Percentiles rank a stretch among this genome's conserved stretches.
Conservation (phyloP, 768 basidiomycete genomes). For the Clathrus columnatus region DNA sequence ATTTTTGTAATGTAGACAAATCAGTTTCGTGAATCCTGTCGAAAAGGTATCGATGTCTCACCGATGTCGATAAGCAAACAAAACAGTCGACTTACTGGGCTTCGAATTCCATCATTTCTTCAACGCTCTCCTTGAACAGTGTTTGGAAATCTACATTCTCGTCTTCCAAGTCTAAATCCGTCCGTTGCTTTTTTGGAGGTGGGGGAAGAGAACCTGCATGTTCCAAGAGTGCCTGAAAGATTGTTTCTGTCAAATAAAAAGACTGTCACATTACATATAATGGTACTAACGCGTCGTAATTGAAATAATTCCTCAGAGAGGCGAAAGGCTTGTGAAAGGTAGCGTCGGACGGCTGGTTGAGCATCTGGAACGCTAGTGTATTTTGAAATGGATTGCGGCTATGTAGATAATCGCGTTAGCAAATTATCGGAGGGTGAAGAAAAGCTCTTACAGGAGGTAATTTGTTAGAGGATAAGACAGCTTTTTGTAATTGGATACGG, state of each 20-base stretch:
- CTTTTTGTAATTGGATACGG: slow-evolving; percentile 89
- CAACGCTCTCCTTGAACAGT: slow-evolving; percentile 36
- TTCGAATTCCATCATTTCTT: slow-evolving; percentile 39
- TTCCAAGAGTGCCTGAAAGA: not conserved
- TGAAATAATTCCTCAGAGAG: slow-evolving; percentile 62
- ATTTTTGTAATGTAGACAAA: slow-evolving; percentile 77
- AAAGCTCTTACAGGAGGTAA: slow-evolving; percentile 49
- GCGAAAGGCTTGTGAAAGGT: slow-evolving; percentile 51
- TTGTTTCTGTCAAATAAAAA: not conserved
- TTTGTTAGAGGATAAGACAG: slow-evolving; percentile 51
- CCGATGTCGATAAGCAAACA: slow-evolving; percentile 1
- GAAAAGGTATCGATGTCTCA: slow-evolving; percentile 6
- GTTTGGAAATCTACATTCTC: slow-evolving; percentile 22
- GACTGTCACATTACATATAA: not conserved
- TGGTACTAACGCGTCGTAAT: slow-evolving; percentile 26
- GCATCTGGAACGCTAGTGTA: slow-evolving; percentile 28
- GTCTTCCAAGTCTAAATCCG: not conserved
- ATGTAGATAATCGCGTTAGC: slow-evolving; percentile 17
- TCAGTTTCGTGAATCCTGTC: slow-evolving; percentile 58
- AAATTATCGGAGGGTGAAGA: slow-evolving; percentile 9
- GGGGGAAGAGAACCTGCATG: slow-evolving; percentile 2
- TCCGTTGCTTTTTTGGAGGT: slow-evolving; percentile 25
- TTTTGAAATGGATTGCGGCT: slow-evolving; percentile 26
- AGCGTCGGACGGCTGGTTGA: slow-evolving; percentile 36
- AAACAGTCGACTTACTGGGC: slow-evolving; percentile 33